Evolutionary conservation across 352 stramenopile species (phyloP), one percentile per base, ranked within the genome.

Genomic region (Pythium phragmitis): DNA sequence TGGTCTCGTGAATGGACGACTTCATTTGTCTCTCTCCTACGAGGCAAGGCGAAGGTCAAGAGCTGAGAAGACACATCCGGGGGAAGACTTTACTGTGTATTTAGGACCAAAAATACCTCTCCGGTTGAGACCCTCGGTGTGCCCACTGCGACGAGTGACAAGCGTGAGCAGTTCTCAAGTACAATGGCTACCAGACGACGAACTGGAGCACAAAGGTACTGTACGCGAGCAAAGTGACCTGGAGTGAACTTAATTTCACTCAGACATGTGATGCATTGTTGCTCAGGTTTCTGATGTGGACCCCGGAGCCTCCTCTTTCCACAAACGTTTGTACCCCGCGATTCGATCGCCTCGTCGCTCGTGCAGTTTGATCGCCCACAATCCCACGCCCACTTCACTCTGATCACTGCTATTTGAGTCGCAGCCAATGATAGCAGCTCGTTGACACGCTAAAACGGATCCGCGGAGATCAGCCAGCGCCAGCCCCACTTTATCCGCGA

Each of bases 21-120:
- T 71, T 71, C 64, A 65, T 65, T 45, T 57, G 17, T 34, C 19
- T 37, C 23, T 33, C 26, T 53, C 9, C 26, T 39, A 39, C 23
- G 21, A 51, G 45, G 19, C 21, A 7, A 30, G 45, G 26, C 26
- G 26, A 37, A 9, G 26, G 33, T n/a, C 16, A 23, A 14, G 34
- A 39, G 34, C 7, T 14, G 34, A 7, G 50, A 30, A 5, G 26
- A 5, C 26, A 30, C 26, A 5, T 5, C 4, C 26, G 26, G 26
- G 26, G 26, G 26, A 30, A 1, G 26, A 30, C 26, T 30, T 30
- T 30, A 30, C 26, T 30, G 26, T 30, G 34, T 13, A 13, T 39
- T 14, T 14, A 39, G 34, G 34, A 13, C 34, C 34, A 39, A 39
- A 39, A 39, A 39, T 39, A 39, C 7, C 34, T 39, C 7, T 14